Evolutionary conservation across 1,139 yeast species (phyloP), one percentile per base, ranked within the genome.

Genomic region (Kurtzmaniella natalensis): DNA sequence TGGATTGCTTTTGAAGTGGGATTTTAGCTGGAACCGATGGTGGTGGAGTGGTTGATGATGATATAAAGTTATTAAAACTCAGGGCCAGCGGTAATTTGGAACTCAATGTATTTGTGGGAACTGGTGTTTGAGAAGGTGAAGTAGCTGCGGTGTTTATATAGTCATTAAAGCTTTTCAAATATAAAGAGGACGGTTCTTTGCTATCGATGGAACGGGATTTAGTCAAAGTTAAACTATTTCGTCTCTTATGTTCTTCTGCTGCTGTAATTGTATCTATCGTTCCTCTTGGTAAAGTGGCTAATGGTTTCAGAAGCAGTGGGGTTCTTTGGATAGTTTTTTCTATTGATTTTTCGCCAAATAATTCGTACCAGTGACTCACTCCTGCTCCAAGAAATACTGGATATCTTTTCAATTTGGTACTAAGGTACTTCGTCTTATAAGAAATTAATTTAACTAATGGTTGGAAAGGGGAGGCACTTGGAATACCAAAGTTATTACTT

Each of bases 391-490:
- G 44, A 41, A 57, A 56, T 30, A 62, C 44, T 1, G 74, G 73
- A 27, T 57, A 46, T 21, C 53, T 47, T 42, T 54, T 61, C 31
- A 63, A 50, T 35, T 48, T 50, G 2, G 70, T 59, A 41, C 69
- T 61, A 14, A 66, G 43, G 46, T 64, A 57, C 46, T 62, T 55
- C 44, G 66, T 55, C 33, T 54, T 53, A 49, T 50, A 57, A 47
- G 63, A 50, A n/a, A 86, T 51, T 10, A 84, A 41, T 4, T 81
- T 70, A 0, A 85, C 76, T 3, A 70, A 57, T 15, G 75, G 58
- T 25, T 57, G 61, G 39, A 82, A 66, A 0, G 79, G 78, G 30
- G 50, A 53, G 13, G 44, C 62, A 47, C 61, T 58, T 24, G 69
- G 55, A 18, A 70, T 64, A 31, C 45, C 48, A 32, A 31, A 31